Base-by-base conservation (phyloP, 192 early-diverging fungal species). In the Backusella parvicylindrica region DNA sequence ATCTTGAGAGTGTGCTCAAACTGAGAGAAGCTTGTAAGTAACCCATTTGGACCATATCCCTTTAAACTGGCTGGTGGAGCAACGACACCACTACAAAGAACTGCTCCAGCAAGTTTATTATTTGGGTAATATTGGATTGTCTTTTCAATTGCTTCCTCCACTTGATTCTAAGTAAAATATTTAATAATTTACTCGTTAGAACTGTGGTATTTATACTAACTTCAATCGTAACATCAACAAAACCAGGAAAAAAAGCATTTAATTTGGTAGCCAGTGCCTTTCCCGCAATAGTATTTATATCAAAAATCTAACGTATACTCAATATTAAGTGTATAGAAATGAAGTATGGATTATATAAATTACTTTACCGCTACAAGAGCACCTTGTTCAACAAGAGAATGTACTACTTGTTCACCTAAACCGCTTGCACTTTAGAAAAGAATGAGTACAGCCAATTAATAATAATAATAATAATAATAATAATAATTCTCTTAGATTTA, bases 21-120 rank as follows among this genome's bases (percentile, higher is more conserved):
- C 37, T 80, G 79, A 0, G n/a, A 1, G 18, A 23, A 80, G 36
- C 79, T 70, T 13, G 71, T 76, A 16, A 80, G 53, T 21, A 32
- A 0, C 6, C 35, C 26, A 0, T 73, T 37, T 0, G 79, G 79
- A 3, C 79, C 79, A 56, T 80, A 80, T 6, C 79, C 79, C 26
- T 36, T 12, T 28, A 38, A 41, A 2, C 5, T 21, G 6, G 38
- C 1, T 15, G 73, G 49, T 13, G 75, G 41, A 2, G 7, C 8
- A 16, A 80, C 15, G 12, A 80, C 35, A 4, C 79, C 79, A 33
- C 68, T 71, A 32, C 75, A 80, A 4, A 80, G 23, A 30, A 80
- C 53, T 32, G 75, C 71, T 0, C 79, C 79, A 26, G 53, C 71
- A 8, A 75, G 38, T 11, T 12, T 5, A 13, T 40, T 68, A 32